Base-by-base conservation (phyloP, 805 yeast species). In the Candida gorgasii region DNA sequence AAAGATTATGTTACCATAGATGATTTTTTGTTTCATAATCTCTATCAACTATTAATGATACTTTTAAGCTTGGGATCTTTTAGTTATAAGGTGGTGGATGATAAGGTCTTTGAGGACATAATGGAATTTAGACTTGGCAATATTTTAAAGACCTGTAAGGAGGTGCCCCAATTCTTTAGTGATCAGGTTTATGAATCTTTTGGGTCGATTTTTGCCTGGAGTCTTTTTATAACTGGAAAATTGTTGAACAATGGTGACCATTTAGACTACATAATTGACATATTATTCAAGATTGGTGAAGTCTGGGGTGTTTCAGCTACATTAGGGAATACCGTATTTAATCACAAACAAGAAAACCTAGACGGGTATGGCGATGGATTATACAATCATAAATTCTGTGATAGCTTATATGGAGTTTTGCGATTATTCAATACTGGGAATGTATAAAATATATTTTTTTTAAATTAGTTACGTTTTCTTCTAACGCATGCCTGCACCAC, bases 201-300 rank as follows among this genome's bases (percentile, higher is more conserved):
- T 16, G 42, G 42, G 11, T 32, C 42, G 3, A 31, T 16, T 7
- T 39, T 16, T 39, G 37, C 37, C 5, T 39, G 42, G 42, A 23
- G 32, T 16, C 8, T 39, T 2, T 39, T 34, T 22, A 5, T 39
- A n/a, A 15, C 37, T 3, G 29, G 28, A 2, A 31, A 32, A n/a
- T 31, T 39, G 8, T 18, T 32, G 9, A 24, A 35, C n/a, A 14
- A 30, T 12, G 30, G 8, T 8, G 11, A 28, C 2, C 15, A 38
- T 38, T 29, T 38, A 14, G 36, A 38, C 23, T 5, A 15, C 11
- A 18, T 38, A 2, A 29, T 29, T 13, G 41, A 38, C 7, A 30
- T 38, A 6, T 18, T 38, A 13, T 30, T 24, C 23, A 19, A 37
- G 17, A 37, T 37, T 7, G 40, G 40, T 24, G 22, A 27, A 8